Evolutionary conservation across 192 early-diverging fungal genomes (phyloP), one percentile per base, ranked within the genome.

Genomic region (Funneliformis geosporum): DNA sequence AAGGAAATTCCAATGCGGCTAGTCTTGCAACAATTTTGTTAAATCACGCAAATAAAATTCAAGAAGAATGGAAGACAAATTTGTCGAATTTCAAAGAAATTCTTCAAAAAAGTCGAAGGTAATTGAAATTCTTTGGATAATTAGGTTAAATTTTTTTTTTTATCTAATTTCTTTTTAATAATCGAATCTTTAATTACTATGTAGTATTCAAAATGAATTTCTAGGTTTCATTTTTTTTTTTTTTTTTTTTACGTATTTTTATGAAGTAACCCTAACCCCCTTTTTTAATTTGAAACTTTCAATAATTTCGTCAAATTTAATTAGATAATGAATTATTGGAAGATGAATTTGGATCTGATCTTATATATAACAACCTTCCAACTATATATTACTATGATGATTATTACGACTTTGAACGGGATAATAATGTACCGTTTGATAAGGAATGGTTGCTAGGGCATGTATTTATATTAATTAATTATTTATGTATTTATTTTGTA

Each of bases 371-470:
- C 27, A 66, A 38, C n/a, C 61, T 78, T 21, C 76, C 76, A 23
- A 55, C 64, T 12, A 67, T 11, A 27, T 78, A 28, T 68, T 78
- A 47, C 23, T 78, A 78, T 46, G 76, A 67, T 11, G 61, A 78
- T 8, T 67, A 27, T 67, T 18, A 25, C 27, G 23, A 28, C 8
- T 42, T n/a, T 39, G 4, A 73, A 14, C 4, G n/a, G n/a, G 23
- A 23, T n/a, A 23, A 55, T 16, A 50, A 46, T 11, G 76, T 25
- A 33, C 4, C 11, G 2, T 78, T 33, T 73, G 88, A 88, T 66
- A 84, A 84, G 12, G 83, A 90, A 71, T 90, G 89, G 89, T 81
- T 90, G 39, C 75, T 90, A 60, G 47, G 79, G 84, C 87, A 76
- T 59, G 80, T 69, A 27, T 23, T 23, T 5, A 59, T 76, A 12